Evolutionary conservation across 2,329 filamentous ascomycete species (phyloP), one percentile per base, ranked within the genome.

Genomic region (Scedosporium boydii): DNA sequence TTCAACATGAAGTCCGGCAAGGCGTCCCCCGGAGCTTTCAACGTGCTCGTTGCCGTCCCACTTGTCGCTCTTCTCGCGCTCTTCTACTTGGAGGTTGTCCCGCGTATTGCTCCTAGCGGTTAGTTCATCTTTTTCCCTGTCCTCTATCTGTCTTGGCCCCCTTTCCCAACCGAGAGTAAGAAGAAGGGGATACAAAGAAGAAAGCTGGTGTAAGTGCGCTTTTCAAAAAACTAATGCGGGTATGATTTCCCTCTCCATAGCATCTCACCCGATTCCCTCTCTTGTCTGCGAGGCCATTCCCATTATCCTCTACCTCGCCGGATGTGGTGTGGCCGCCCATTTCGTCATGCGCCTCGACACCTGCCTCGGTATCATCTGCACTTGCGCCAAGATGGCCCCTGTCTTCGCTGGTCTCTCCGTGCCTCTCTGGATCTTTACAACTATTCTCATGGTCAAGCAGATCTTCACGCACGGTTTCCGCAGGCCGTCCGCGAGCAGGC

Each of bases 291-390:
- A 86, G 67, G 68, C 74, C 41, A 62, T 76, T 67, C 86, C 85
- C 70, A 74, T 78, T 4, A 65, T 85, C 62, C 80, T 86, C 69
- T 85, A 84, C 74, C 82, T 87, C 70, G 75, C 78, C 21, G 83
- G 83, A 62, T 86, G 86, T 73, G 77, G 85, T 67, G 82, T 82
- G 9, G 77, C 86, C 21, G 76, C 81, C 53, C 77, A 82, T 65
- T 86, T 85, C 73, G 78, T 87, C 66, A 75, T 77, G 69, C 74
- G 75, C 60, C 74, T 87, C 59, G 72, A 80, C 62, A 83, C 84
- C 74, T 87, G 84, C 73, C 75, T 77, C 29, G 84, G 84, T 51
- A 75, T 74, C 44, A 81, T 86, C 27, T 87, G 85, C 74, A 75
- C 75, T 26, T 77, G 80, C 12, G 82, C 82, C 48, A 80, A 80